These are phyloP conservation scores for Volvox africanus DNA, from an alignment of 139 green algal species.

Conservation along the genomic window DNA sequence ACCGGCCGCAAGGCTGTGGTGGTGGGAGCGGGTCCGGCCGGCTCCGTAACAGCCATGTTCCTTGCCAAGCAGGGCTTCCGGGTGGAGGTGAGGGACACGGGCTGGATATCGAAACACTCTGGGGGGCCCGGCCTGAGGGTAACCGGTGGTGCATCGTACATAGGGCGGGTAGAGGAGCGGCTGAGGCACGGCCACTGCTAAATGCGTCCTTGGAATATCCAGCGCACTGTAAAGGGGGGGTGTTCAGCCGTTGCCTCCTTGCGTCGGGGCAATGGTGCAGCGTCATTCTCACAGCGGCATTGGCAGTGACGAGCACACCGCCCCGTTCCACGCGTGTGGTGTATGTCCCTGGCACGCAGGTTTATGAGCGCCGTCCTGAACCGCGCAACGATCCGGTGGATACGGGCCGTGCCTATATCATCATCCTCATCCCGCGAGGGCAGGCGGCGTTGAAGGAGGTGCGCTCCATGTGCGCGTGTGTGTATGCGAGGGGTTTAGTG, in stretches of 20 bases:
- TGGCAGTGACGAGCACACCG: too few species aligned
- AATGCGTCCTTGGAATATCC: too few species aligned
- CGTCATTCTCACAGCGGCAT: too few species aligned
- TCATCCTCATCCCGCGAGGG: conserved; percentile 69
- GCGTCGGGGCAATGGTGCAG: too few species aligned
- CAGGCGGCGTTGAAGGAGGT: conserved; percentile 65
- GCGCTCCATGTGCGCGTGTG: conserved; percentile 1
- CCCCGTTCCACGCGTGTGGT: too few species aligned
- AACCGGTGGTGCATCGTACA: background rate
- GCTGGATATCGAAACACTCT: background rate
- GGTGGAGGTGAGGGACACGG: conserved; percentile 55
- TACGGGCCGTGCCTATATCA: conserved; percentile 70
- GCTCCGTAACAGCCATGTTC: conserved; percentile 65
- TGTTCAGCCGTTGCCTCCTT: too few species aligned
- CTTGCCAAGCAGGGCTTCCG: conserved; percentile 65
- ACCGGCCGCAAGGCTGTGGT: conserved; percentile 59
- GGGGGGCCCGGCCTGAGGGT: background rate
- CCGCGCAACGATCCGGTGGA: conserved; percentile 62
- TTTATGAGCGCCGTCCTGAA: conserved; percentile 72
- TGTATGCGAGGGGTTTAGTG: too few species aligned
- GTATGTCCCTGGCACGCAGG: conserved; percentile 23
- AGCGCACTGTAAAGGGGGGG: too few species aligned
- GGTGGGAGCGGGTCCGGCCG: conserved; percentile 60
- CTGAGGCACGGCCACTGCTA: too few species aligned
- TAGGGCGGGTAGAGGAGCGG: too few species aligned